Conservation (phyloP, 163 green algal genomes). For the Chlamydomonas reinhardtii region DNA sequence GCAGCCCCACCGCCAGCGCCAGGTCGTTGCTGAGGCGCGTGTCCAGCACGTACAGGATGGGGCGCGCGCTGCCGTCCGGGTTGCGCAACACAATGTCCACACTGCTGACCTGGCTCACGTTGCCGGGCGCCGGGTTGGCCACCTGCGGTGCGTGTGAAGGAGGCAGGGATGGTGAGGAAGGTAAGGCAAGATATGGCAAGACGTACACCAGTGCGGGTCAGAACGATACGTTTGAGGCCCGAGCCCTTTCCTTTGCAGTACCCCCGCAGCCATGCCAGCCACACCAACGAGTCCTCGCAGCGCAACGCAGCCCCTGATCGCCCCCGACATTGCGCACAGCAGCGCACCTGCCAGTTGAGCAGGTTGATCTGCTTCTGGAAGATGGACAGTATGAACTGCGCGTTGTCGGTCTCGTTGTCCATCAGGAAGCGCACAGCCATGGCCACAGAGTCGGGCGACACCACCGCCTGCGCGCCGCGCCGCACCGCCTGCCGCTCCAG, state of each 20-base stretch:
- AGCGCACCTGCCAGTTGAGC: constrained; percentile 17
- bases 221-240: too few relatives aligned
- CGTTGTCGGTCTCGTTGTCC: constrained; percentile 33
- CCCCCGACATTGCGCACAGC: too few relatives aligned
- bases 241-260: too few relatives aligned
- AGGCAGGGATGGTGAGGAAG: background rate
- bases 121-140: constrained; percentile 22
- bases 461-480: background rate
- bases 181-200: background rate
- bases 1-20: background rate
- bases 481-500: background rate
- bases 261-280: too few relatives aligned
- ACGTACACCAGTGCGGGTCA: too few relatives aligned
- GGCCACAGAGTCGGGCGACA: background rate
- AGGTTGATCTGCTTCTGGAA: constrained; percentile 12
- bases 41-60: constrained; percentile 9
- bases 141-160: constrained; percentile 19
- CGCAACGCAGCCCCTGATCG: too few relatives aligned
- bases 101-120: constrained; percentile 9
- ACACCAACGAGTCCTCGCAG: too few relatives aligned
- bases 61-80: background rate
- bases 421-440: constrained; percentile 23
- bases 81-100: constrained; percentile 17
- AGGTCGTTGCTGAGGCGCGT: background rate
- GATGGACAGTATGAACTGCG: constrained; percentile 4